These are phyloP conservation scores for Tothia fuscella DNA, from an alignment of 2,329 filamentous ascomycete species.

Conservation along the genomic window DNA sequence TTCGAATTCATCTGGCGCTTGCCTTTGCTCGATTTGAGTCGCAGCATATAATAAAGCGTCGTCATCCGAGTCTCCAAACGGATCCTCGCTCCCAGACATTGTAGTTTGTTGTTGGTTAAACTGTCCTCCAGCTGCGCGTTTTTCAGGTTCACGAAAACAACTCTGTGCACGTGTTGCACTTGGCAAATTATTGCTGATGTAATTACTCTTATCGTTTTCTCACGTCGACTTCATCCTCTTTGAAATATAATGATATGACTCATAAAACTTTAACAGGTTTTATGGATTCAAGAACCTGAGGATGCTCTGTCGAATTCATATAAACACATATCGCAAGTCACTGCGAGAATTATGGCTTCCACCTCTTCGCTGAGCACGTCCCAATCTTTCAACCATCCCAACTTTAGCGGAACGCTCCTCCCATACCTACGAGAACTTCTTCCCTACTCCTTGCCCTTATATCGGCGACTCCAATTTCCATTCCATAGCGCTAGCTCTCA, in stretches of 20 bases:
- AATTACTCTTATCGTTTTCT: neutral
- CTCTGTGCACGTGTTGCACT: too few relatives aligned
- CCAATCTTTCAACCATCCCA: conserved; percentile 4
- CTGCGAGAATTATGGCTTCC: neutral
- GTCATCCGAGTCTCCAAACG: conserved; percentile 52
- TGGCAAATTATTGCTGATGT: too few relatives aligned
- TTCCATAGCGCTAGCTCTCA: conserved; percentile 4
- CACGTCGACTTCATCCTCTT: neutral
- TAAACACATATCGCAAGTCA: neutral
- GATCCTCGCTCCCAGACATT: too few relatives aligned
- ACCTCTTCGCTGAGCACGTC: neutral
- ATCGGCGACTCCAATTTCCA: conserved; percentile 2
- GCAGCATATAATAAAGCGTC: conserved; percentile 52
- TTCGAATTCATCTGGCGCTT: conserved; percentile 20
- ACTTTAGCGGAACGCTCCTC: conserved; percentile 1
- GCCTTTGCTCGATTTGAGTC: conserved; percentile 34
- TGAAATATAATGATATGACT: neutral
- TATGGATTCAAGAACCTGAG: too few relatives aligned
- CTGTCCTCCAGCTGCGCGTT: too few relatives aligned
- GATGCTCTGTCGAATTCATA: neutral
- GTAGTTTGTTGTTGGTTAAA: too few relatives aligned
- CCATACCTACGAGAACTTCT: conserved; percentile 3
- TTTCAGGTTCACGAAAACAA: too few relatives aligned
- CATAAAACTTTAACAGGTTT: neutral
- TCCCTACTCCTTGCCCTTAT: conserved; percentile 7